phyloP scores from a whole-genome alignment of 2,329 filamentous ascomycete genomes.

The Fusarium albidum region DNA sequence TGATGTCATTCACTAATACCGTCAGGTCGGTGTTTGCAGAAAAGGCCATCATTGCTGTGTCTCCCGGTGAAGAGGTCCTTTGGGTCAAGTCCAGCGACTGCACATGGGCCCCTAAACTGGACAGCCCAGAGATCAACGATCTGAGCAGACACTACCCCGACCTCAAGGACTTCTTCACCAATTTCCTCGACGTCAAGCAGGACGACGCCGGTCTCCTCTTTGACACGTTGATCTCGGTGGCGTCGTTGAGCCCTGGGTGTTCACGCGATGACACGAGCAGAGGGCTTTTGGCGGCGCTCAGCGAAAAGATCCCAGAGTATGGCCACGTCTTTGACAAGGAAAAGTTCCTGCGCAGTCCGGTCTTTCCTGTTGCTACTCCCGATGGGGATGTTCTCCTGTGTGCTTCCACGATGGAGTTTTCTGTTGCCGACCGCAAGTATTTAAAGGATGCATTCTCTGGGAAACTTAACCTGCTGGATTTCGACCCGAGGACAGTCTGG shows the following conservation, averaged over 20 bases:
- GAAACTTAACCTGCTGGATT: slow-evolving; percentile 30
- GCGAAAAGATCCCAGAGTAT: slow-evolving; percentile 25
- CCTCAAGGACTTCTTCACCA: slow-evolving; percentile 33
- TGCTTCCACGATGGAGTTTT: slow-evolving; percentile 35
- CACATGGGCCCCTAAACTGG: slow-evolving; percentile 31
- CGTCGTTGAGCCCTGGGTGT: slow-evolving; percentile 20
- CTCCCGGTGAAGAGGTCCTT: slow-evolving; percentile 20
- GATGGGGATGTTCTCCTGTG: slow-evolving; percentile 22
- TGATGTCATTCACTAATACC: background rate
- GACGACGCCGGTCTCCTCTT: slow-evolving; percentile 29
- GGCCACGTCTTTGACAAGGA: slow-evolving; percentile 30
- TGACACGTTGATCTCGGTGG: slow-evolving; percentile 27
- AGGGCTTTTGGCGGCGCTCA: slow-evolving; percentile 27
- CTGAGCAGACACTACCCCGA: slow-evolving; percentile 34
- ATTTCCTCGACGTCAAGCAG: slow-evolving; percentile 26
- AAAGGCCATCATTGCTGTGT: slow-evolving; percentile 18
- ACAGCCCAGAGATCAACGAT: slow-evolving; percentile 26
- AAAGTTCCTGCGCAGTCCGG: slow-evolving; percentile 15
- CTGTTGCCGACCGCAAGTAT: slow-evolving; percentile 27
- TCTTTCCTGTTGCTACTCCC: slow-evolving; percentile 28
- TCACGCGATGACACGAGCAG: slow-evolving; percentile 27
- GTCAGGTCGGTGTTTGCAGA: slow-evolving; percentile 15
- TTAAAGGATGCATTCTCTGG: slow-evolving; percentile 28
- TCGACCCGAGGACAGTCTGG: slow-evolving; percentile 31
- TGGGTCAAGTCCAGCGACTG: slow-evolving; percentile 30